Conservation (phyloP, 371 early-diverging fungal species). For the Rhizopus sp. region DNA sequence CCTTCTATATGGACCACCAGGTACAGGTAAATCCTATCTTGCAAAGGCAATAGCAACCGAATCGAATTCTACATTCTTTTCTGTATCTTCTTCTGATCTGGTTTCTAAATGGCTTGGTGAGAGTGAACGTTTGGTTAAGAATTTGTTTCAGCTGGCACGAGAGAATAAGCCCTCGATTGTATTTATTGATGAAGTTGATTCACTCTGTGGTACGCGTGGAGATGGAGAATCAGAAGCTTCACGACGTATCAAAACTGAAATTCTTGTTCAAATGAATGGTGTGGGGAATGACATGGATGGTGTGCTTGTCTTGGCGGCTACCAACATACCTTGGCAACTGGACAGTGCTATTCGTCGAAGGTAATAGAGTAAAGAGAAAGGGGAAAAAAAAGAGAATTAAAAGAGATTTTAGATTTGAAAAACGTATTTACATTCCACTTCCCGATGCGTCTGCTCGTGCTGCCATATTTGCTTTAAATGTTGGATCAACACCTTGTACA, state of each 20-base stretch:
- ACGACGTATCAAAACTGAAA: constrained; percentile 90
- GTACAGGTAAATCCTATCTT: constrained; percentile 97
- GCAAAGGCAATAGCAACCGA: constrained; percentile 98
- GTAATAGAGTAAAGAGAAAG: constrained; percentile 30
- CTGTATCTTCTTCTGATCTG: constrained; percentile 93
- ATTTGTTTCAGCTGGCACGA: constrained; percentile 93
- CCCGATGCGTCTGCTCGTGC: constrained; percentile 90
- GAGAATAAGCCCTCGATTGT: constrained; percentile 94
- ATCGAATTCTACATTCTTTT: constrained; percentile 93
- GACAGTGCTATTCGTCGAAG: constrained; percentile 93
- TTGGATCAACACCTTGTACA: constrained; percentile 86
- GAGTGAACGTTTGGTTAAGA: constrained; percentile 87
- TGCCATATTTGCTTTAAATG: constrained; percentile 87
- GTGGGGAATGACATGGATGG: constrained; percentile 94
- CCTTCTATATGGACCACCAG: constrained; percentile 98
- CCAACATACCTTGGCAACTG: constrained; percentile 97
- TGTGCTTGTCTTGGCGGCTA: constrained; percentile 94
- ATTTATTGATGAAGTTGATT: constrained; percentile 99
- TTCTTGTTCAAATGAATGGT: constrained; percentile 98
- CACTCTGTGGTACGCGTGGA: constrained; percentile 90
- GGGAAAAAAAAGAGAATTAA: not conserved
- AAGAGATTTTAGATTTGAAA: constrained; percentile 78
- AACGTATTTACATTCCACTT: constrained; percentile 95
- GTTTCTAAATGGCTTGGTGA: constrained; percentile 99
- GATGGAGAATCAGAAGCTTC: constrained; percentile 96